Percentiles rank a stretch among this genome's conserved stretches.
phyloP scores from a whole-genome alignment of 2,329 filamentous ascomycete genomes.

The Blastomyces gilchristii region DNA sequence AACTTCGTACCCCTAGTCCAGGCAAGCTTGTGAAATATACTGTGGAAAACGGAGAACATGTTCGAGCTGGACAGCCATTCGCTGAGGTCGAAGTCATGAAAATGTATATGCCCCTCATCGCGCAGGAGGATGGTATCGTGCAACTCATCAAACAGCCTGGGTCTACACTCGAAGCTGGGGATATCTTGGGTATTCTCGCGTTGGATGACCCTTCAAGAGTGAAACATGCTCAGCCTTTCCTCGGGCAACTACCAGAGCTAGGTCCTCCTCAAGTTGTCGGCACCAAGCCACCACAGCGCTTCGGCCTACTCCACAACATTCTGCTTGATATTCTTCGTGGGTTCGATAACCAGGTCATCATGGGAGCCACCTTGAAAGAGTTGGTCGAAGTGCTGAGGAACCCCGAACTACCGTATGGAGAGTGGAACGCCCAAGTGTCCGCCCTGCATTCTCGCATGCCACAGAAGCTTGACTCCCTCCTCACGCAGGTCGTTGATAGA shows the following conservation, averaged over 20 bases:
- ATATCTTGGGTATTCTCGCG: conserved; percentile 94
- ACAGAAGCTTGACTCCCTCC: conserved; percentile 72
- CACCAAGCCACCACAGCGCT: conserved; percentile 83
- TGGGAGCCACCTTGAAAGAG: conserved; percentile 76
- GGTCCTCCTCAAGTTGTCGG: conserved; percentile 80
- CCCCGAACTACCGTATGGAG: conserved; percentile 83
- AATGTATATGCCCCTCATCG: conserved; percentile 99
- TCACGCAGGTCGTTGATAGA: conserved; percentile 78
- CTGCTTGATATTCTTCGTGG: conserved; percentile 81
- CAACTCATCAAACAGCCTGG: conserved; percentile 99
- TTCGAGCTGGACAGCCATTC: conserved; percentile 83
- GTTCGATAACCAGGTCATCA: conserved; percentile 96
- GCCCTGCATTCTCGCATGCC: conserved; percentile 97
- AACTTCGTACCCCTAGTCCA: conserved; percentile 85
- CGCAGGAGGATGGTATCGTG: conserved; percentile 89
- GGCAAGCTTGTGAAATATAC: conserved; percentile 98
- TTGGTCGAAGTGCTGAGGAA: conserved; percentile 83
- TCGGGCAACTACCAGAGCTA: conserved; percentile 77
- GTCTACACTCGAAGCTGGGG: conserved; percentile 92
- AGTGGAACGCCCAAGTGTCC: conserved; percentile 93
- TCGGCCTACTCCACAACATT: conserved; percentile 64
- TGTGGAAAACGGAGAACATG: conserved; percentile 87
- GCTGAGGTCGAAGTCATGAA: conserved; percentile 99
- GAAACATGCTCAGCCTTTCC: conserved; percentile 90
- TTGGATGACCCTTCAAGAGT: conserved; percentile 92